A percentile compares a stretch with the other conserved stretches of the same genome.
Conservation (phyloP, 1,284 basidiomycete genomes). For the Malassezia nana region DNA sequence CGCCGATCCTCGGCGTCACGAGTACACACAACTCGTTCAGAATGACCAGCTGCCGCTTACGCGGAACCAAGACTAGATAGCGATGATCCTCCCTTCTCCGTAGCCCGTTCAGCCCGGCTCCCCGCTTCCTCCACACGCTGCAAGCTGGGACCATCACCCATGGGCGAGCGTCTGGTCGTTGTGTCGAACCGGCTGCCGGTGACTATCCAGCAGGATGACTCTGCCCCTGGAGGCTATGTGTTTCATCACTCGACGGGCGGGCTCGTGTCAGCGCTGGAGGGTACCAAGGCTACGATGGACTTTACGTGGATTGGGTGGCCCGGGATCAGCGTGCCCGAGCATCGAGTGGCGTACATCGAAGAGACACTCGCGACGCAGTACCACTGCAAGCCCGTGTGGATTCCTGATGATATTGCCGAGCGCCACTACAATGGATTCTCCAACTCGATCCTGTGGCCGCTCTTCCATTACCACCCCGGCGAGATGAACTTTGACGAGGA, state of each 20-base stretch:
- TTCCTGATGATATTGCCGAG: constrained; percentile 93
- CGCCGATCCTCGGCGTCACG: constrained; percentile 40
- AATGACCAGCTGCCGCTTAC: constrained; percentile 24
- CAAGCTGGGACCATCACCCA: not conserved
- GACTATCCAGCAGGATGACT: constrained; percentile 44
- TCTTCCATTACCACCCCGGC: constrained; percentile 82
- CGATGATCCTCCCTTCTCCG: not conserved
- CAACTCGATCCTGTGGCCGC: constrained; percentile 97
- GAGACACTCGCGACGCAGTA: constrained; percentile 78
- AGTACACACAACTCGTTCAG: constrained; percentile 39
- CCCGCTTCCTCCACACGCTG: not conserved
- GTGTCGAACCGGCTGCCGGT: constrained; percentile 84
- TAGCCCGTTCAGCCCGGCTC: not conserved
- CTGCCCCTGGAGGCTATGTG: constrained; percentile 39
- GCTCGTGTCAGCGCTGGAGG: constrained; percentile 43
- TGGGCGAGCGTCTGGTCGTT: constrained; percentile 63
- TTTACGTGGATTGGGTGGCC: constrained; percentile 49
- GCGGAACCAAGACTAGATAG: not conserved
- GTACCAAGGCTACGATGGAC: constrained; percentile 43
- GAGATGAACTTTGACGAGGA: constrained; percentile 96
- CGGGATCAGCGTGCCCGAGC: constrained; percentile 34
- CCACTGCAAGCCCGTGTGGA: constrained; percentile 92
- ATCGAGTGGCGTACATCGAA: constrained; percentile 41
- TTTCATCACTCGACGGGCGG: constrained; percentile 44
- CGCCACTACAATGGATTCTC: constrained; percentile 96